Evolutionary conservation across 352 stramenopile genomes (phyloP).

Genomic region (Globisporangium alternatum): DNA sequence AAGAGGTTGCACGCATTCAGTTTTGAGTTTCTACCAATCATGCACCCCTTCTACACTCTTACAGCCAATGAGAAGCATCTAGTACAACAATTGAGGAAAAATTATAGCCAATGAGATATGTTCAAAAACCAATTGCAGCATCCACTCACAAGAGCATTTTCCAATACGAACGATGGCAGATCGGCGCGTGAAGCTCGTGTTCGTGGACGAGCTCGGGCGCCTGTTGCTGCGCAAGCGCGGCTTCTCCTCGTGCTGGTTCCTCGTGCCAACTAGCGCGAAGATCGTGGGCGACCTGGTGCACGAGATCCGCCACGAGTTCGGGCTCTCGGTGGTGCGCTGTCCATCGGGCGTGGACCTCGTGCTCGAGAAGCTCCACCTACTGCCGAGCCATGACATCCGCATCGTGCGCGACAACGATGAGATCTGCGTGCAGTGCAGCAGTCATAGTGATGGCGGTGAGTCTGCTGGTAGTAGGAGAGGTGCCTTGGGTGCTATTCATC

Average conservation of each 20-base stretch:
- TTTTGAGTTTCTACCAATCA: not conserved
- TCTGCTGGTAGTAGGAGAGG: not conserved
- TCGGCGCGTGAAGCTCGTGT: slow-evolving; percentile 52
- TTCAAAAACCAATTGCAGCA: not conserved
- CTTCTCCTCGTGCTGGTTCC: slow-evolving; percentile 66
- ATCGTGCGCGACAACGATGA: slow-evolving; percentile 66
- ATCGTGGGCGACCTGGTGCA: slow-evolving; percentile 64
- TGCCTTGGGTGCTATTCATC: not conserved
- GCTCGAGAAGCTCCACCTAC: slow-evolving; percentile 55
- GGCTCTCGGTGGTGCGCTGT: slow-evolving; percentile 32
- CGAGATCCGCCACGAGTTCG: slow-evolving; percentile 57
- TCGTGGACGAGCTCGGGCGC: slow-evolving; percentile 45
- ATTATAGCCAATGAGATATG: not conserved
- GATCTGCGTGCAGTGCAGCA: slow-evolving; percentile 45
- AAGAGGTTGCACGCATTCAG: too few relatives aligned
- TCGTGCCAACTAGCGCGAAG: slow-evolving; percentile 40
- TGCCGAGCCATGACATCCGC: slow-evolving; percentile 51
- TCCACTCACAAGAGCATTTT: not conserved
- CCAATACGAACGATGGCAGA: slow-evolving; percentile 18
- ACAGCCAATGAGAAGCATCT: too few relatives aligned
- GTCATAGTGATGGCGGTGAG: not conserved
- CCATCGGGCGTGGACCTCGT: slow-evolving; percentile 48
- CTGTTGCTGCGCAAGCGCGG: slow-evolving; percentile 43
- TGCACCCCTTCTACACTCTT: too few relatives aligned
- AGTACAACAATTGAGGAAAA: too few relatives aligned